phyloP scores from a whole-genome alignment of 1,284 basidiomycete genomes.

The Sanghuangporus baumii region DNA sequence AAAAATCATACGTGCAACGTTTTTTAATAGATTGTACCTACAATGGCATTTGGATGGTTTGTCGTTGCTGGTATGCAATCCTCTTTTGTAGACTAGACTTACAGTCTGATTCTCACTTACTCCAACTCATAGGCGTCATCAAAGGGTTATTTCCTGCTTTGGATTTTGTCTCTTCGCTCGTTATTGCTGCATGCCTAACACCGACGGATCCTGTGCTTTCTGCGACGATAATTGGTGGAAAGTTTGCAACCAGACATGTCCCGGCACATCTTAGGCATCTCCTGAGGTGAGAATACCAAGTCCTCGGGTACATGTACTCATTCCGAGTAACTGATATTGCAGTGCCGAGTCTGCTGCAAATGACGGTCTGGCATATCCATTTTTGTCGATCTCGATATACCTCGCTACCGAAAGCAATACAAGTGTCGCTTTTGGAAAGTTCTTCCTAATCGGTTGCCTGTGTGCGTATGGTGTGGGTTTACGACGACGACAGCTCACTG shows the following conservation, averaged over 20 bases:
- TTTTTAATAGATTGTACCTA: constrained; percentile 46
- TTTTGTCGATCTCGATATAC: constrained; percentile 85
- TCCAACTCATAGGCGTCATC: constrained; percentile 43
- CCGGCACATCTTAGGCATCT: constrained; percentile 79
- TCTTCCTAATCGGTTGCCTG: constrained; percentile 80
- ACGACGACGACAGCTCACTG: background rate
- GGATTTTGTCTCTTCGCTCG: constrained; percentile 67
- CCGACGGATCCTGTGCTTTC: constrained; percentile 86
- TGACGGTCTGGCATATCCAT: constrained; percentile 89
- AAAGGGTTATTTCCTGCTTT: constrained; percentile 65
- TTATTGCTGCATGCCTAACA: constrained; percentile 86
- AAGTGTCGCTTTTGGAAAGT: constrained; percentile 62
- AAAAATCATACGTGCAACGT: background rate
- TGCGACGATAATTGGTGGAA: constrained; percentile 56
- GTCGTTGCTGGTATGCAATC: constrained; percentile 49
- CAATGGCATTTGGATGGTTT: constrained; percentile 76
- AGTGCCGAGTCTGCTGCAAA: constrained; percentile 87
- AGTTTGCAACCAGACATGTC: constrained; percentile 85
- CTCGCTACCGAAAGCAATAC: constrained; percentile 68
- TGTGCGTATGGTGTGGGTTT: constrained; percentile 38
- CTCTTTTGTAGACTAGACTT: background rate
- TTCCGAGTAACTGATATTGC: constrained; percentile 20
- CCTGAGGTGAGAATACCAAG: constrained; percentile 29
- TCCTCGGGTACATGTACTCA: background rate
- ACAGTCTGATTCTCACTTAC: background rate